phyloP scores from a whole-genome alignment of 495 filamentous ascomycete species.

The Aspergillus asperescens region DNA sequence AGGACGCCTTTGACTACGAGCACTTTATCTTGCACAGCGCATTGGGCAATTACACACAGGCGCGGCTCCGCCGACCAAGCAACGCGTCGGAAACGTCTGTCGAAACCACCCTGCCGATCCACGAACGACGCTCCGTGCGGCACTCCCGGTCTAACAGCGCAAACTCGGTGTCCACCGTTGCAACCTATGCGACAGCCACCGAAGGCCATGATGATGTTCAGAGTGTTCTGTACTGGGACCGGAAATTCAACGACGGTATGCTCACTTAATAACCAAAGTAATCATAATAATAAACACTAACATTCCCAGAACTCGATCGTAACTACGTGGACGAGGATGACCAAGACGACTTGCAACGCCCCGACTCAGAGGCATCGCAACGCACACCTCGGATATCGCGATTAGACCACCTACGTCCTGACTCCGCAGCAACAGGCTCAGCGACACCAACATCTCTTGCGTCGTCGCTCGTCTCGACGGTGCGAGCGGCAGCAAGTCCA shows the following conservation, averaged over 20 bases:
- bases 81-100: constrained; percentile 63
- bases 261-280: neutral
- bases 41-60: constrained; percentile 59
- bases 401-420: constrained; percentile 19
- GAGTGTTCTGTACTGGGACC: constrained; percentile 40
- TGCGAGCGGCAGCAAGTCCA: constrained; percentile 37
- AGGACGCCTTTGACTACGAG: constrained; percentile 97
- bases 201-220: constrained; percentile 49
- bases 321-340: constrained; percentile 1
- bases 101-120: constrained; percentile 60
- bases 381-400: constrained; percentile 17
- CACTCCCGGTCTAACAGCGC: constrained; percentile 51
- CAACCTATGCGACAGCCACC: constrained; percentile 77
- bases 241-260: constrained; percentile 38
- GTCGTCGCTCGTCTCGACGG: constrained; percentile 35
- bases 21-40: constrained; percentile 90
- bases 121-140: constrained; percentile 18
- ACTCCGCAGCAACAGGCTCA: constrained; percentile 26
- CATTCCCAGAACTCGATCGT: constrained; percentile 11
- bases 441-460: constrained; percentile 38
- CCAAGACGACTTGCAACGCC: neutral
- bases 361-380: constrained; percentile 9
- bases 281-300: neutral
- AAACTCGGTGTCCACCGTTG: constrained; percentile 68
- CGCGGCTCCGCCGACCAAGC: constrained; percentile 50